These are phyloP conservation scores for Penicillium paneum DNA, from an alignment of 2,329 filamentous ascomycete species.

Conservation along the genomic window DNA sequence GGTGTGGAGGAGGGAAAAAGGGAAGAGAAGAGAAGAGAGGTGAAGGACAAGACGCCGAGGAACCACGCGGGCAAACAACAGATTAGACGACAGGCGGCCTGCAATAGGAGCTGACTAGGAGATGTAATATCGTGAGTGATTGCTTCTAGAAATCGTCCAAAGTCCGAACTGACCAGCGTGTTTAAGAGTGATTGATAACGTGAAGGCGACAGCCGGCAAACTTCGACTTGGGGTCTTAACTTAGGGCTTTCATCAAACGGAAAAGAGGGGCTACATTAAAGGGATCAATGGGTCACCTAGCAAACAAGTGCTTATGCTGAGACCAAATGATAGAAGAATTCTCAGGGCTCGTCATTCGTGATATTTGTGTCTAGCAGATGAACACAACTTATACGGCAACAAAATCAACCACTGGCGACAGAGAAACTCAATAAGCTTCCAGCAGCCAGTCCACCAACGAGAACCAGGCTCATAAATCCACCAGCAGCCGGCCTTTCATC, in stretches of 20 bases:
- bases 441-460: conserved; percentile 76
- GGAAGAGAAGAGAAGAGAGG: background rate
- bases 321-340: background rate
- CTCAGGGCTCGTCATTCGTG: conserved; percentile 1
- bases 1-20: background rate
- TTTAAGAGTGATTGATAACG: background rate
- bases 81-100: background rate
- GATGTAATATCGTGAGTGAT: too few relatives aligned
- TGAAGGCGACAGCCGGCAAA: conserved; percentile 2
- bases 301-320: background rate
- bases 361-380: background rate
- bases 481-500: conserved; percentile 84
- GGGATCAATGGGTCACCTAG: background rate
- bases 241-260: conserved; percentile 4
- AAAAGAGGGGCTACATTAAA: background rate
- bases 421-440: conserved; percentile 91
- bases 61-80: background rate
- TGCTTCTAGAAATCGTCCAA: background rate
- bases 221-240: background rate
- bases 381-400: background rate
- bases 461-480: conserved; percentile 87
- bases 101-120: too few relatives aligned
- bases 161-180: background rate
- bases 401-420: conserved; percentile 46
- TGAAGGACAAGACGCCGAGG: background rate